Base-by-base conservation (phyloP, 441 rosid genomes). In the Gossypium aridum region DNA sequence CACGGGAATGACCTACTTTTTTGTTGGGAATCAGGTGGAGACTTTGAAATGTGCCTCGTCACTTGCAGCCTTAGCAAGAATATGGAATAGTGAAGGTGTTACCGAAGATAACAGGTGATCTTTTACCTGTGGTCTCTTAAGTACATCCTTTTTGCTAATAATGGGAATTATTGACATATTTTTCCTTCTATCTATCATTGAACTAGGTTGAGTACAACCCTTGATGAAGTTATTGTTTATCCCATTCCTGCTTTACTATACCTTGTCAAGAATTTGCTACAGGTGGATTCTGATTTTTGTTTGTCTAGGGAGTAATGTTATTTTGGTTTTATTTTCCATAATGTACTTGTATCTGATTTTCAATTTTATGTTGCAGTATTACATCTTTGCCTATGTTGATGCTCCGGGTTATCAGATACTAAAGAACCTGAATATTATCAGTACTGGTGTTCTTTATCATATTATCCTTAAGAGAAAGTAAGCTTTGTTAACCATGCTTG, bases 391-490 rank as follows among this genome's bases (percentile, higher is more conserved):
- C 12, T 95, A 95, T 64, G 98, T 90, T 61, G 96, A 91, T 71
- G 99, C 99, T 22, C 98, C 98, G 7, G 99, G 97, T 64, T 93
- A 95, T 80, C 99, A 93, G 85, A 95, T 95, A 83, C 83, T 90
- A 84, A 95, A 95, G 93, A 95, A 95, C 85, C 84, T 95, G 57
- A 95, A 95, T 80, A 95, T 93, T 54, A 92, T 95, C 68, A 95
- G 97, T 77, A 93, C 99, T 49, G 97, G 98, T 77, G 86, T 95
- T 78, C 83, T 95, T 76, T 91, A 95, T 84, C 87, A 89, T 77
- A 87, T 93, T 73, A 93, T 93, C 83, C 94, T 93, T 62, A 93
- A 93, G 91, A 93, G 78, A 83, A 90, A 88, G 99, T 95, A 86
- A 81, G 89, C 72, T 26, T 49, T 71, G 43, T 56, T 4, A 49